Evolutionary conservation across 176 grass and related monocot species (phyloP).

Genomic region (maize (Zea mays)): DNA sequence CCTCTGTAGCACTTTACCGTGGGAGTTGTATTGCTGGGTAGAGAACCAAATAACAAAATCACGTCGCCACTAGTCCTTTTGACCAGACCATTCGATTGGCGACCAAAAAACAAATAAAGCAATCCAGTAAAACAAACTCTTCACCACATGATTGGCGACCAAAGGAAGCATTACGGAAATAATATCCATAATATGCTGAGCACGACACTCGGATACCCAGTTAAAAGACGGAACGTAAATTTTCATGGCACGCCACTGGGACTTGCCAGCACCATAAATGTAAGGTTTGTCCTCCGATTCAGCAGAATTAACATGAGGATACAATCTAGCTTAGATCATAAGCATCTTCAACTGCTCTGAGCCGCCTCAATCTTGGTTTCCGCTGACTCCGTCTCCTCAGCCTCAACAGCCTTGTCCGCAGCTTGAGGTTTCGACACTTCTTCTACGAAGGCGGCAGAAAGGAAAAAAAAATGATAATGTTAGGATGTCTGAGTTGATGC

Average conservation of each 20-base stretch:
- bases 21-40: no score
- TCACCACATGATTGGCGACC: background rate
- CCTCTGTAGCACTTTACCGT: no score
- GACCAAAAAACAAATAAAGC: background rate
- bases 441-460: conserved; percentile 14
- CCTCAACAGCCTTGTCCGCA: conserved; percentile 35
- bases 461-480: background rate
- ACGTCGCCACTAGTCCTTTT: no score
- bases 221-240: background rate
- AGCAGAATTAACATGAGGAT: conserved; percentile 24
- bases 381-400: conserved; percentile 7
- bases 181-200: conserved; percentile 36
- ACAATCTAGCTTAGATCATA: conserved; percentile 27
- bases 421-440: conserved; percentile 52
- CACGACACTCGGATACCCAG: background rate
- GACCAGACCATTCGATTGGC: no score
- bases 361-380: conserved; percentile 39
- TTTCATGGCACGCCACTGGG: background rate
- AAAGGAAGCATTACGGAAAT: conserved; percentile 16
- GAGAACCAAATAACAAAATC: no score
- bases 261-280: background rate
- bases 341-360: conserved; percentile 38
- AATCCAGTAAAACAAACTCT: background rate
- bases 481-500: background rate
- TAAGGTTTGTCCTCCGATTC: conserved; percentile 24